Conservation (phyloP, 1,139 yeast species). For the Blastobotrys petasosporus region DNA sequence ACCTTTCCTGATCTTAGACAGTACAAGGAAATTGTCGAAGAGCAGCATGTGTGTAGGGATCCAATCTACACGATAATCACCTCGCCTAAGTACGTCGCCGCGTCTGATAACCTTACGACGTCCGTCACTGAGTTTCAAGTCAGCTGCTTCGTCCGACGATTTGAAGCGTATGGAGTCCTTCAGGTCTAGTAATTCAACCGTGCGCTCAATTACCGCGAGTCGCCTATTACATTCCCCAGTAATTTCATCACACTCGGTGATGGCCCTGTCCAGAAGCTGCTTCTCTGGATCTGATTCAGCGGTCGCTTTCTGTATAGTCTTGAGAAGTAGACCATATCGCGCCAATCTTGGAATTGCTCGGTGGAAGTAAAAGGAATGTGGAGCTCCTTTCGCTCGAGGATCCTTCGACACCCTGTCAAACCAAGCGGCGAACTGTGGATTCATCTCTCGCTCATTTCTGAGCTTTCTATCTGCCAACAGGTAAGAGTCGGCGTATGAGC, state of each 20-base stretch:
- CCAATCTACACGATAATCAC: constrained; percentile 51
- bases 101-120: constrained; percentile 53
- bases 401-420: constrained; percentile 41
- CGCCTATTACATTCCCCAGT: constrained; percentile 46
- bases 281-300: constrained; percentile 52
- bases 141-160: constrained; percentile 33
- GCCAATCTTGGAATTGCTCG: constrained; percentile 74
- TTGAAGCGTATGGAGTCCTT: constrained; percentile 35
- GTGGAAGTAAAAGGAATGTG: constrained; percentile 58
- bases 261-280: constrained; percentile 48
- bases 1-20: constrained; percentile 49
- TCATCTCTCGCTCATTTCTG: constrained; percentile 38
- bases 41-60: constrained; percentile 49
- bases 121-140: constrained; percentile 49
- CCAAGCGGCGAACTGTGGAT: constrained; percentile 48
- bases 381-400: constrained; percentile 46
- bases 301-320: constrained; percentile 50
- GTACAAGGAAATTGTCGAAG: constrained; percentile 64
- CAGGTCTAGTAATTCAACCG: constrained; percentile 37
- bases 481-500: constrained; percentile 48
- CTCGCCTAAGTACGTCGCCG: constrained; percentile 58
- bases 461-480: constrained; percentile 32
- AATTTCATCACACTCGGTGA: constrained; percentile 42
- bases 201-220: constrained; percentile 36
- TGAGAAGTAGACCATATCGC: constrained; percentile 60